Base-by-base conservation (phyloP, 768 basidiomycete species). In the Boletellus sp. region DNA sequence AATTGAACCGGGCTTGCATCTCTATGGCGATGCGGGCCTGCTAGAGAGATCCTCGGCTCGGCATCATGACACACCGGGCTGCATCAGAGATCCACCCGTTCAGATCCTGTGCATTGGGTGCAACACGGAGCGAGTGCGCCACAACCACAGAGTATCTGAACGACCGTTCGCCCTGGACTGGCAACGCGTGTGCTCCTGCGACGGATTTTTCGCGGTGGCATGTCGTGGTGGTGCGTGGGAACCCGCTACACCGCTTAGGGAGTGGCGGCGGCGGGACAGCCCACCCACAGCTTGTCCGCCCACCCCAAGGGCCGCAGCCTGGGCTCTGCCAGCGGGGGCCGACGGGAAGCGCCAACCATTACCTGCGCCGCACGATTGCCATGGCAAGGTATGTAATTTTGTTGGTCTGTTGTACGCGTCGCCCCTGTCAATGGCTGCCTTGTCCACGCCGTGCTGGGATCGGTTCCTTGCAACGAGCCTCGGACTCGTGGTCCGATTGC, bases 31-130 rank as follows among this genome's bases (percentile, higher is more conserved):
- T 43, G 23, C 17, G 45, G 45, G 20, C 36, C 44, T 34, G 32
- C 22, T 31, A 8, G 19, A 38, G 22, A 55, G 47, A 45, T 55
- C 43, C 39, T 45, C 53, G 47, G 54, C 38, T n/a, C 42, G 7
- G 31, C 26, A 26, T 43, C 40, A 16, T 56, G 54, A 46, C 54
- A 51, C 44, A 38, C 13, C 35, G 54, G 54, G 48, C 54, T 51
- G 48, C 32, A 55, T 55, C 54, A 24, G 39, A 41, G 54, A 56
- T 42, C 40, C 40, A 12, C 19, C 19, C 26, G 17, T 20, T 22
- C 17, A 19, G 41, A 54, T 53, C 38, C 45, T 19, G 15, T 11
- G 23, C n/a, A n/a, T n/a, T n/a, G n/a, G 45, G 38, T 20, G 22
- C 4, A 12, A 39, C 38, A 15, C 11, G 4, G 3, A 28, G 47